phyloP scores from a whole-genome alignment of 2,329 filamentous ascomycete species.

The Lachnellula cervina region DNA sequence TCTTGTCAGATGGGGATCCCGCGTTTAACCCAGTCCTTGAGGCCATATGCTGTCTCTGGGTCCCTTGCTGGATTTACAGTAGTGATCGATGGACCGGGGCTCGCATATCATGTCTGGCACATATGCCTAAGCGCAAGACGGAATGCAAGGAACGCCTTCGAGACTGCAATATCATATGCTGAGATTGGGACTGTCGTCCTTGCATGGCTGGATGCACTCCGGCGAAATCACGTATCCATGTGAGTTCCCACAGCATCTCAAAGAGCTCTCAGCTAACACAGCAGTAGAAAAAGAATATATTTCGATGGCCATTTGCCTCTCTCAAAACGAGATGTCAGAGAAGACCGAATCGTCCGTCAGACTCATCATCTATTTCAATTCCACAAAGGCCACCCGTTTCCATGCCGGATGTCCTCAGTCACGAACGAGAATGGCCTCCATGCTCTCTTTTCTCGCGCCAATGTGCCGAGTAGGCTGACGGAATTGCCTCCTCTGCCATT shows the following conservation, averaged over 20 bases:
- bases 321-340: conserved; percentile 26
- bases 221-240: conserved; percentile 52
- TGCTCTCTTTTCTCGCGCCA: conserved; percentile 20
- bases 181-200: conserved; percentile 56
- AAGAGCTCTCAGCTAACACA: conserved; percentile 11
- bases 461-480: conserved; percentile 18
- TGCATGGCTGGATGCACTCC: conserved; percentile 58
- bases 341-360: conserved; percentile 19
- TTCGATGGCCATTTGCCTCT: conserved; percentile 80
- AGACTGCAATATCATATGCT: conserved; percentile 55
- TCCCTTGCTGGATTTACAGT: conserved; percentile 39
- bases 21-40: conserved; percentile 48
- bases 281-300: conserved; percentile 60
- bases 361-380: conserved; percentile 26
- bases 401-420: conserved; percentile 11
- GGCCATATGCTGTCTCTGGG: conserved; percentile 44
- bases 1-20: conserved; percentile 52
- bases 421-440: conserved; percentile 3
- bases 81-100: conserved; percentile 71
- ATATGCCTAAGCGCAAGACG: conserved; percentile 43
- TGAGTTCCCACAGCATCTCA: conserved; percentile 31
- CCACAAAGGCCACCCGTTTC: conserved; percentile 16
- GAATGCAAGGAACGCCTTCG: conserved; percentile 40
- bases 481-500: conserved; percentile 53
- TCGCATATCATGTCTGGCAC: conserved; percentile 69